Base-by-base conservation (phyloP, 768 basidiomycete species). In the Strobilomyces echinocephalus region DNA sequence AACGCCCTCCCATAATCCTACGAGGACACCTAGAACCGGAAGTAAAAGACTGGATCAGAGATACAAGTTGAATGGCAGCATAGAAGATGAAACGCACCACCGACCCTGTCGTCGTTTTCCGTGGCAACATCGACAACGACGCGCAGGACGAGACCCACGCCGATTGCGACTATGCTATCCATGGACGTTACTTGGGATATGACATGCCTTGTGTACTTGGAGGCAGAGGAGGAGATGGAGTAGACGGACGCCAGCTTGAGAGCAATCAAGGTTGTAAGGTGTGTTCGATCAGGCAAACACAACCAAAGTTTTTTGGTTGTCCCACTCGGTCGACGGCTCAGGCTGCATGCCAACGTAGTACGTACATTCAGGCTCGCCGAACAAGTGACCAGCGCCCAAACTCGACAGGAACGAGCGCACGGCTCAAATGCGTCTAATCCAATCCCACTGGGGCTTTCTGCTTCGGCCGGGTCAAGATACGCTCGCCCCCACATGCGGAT, bases 1-100 rank as follows among this genome's bases (percentile, higher is more conserved):
- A 24, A 86, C 78, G 45, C 88, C 87, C 69, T 90, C 88, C 86
- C 87, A 90, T 18, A 89, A 72, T 8, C 88, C 88, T 49, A 91
- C 74, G 52, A 90, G 76, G 14, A 83, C 82, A 16, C 83, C 81
- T 79, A 50, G 14, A 8, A 8, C 5, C n/a, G n/a, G 15, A 42
- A 80, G 65, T 30, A 14, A 21, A 31, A 5, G 30, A 34, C 38
- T 58, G 30, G 12, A 35, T 59, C 18, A 59, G 49, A 26, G 39
- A 54, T 35, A 31, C 2, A 16, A 46, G 4, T 42, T 8, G 31
- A 24, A 41, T 49, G 1, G 34, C 14, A 18, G 15, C 15, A 26
- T 48, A 11, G 38, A 35, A 18, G 50, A 50, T 14, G 18, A 40
- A 40, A 63, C 68, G 30, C 33, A 71, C 70, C 69, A 51, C 66